phyloP scores from a whole-genome alignment of 2,329 filamentous ascomycete species.

The Monilinia fructicola region DNA sequence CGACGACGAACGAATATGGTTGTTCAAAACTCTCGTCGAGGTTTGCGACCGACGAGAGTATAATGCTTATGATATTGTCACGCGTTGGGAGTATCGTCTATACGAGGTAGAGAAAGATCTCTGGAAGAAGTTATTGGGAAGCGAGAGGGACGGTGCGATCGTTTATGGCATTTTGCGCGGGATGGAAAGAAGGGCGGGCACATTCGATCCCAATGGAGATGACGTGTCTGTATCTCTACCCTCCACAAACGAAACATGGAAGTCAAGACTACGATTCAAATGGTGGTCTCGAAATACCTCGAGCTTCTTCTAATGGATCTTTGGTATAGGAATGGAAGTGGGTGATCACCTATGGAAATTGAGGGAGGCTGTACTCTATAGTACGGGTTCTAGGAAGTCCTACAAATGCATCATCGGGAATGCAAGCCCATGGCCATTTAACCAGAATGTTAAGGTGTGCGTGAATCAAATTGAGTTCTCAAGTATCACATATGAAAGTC shows the following conservation, averaged over 20 bases:
- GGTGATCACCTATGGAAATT: background rate
- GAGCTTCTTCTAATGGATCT: background rate
- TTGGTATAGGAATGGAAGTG: no score
- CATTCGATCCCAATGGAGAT: no score
- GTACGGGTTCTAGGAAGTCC: background rate
- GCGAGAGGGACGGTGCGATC: background rate
- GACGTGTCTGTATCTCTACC: no score
- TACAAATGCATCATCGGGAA: background rate
- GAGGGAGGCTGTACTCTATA: background rate
- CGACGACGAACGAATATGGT: background rate
- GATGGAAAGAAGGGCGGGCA: background rate
- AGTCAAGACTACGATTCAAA: background rate
- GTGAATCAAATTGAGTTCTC: background rate
- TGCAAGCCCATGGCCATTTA: background rate
- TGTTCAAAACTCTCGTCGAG: slow-evolving; percentile 3
- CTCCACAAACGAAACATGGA: background rate
- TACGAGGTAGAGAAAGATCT: background rate
- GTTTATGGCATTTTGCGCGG: background rate
- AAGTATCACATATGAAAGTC: background rate
- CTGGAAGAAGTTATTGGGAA: background rate
- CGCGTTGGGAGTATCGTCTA: background rate
- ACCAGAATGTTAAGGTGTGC: background rate
- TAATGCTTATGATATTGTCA: slow-evolving; percentile 1
- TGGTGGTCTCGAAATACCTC: background rate
- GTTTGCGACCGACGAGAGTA: slow-evolving; percentile 7